Conservation (phyloP, 805 yeast genomes). For the Candida ipomoeae region DNA sequence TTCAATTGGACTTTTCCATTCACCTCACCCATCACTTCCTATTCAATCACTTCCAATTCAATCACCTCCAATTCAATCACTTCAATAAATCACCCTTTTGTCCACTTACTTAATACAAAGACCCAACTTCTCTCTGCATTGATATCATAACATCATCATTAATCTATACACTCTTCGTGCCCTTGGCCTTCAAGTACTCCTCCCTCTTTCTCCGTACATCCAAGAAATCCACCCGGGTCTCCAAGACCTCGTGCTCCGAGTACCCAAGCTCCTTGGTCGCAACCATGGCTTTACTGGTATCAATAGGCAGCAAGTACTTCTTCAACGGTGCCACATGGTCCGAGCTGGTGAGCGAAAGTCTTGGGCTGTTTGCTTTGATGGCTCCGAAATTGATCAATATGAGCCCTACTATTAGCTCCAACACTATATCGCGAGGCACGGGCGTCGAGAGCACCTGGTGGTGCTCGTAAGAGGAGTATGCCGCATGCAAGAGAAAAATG, state of each 20-base stretch:
- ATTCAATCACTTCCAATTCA: no score
- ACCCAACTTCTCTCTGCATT: not conserved
- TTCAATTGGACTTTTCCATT: no score
- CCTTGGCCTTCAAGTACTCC: conserved; percentile 28
- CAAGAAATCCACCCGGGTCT: conserved; percentile 49
- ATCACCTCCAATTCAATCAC: no score
- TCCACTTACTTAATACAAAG: no score
- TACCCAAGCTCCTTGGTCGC: conserved; percentile 46
- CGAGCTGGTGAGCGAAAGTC: conserved; percentile 17
- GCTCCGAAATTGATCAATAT: conserved; percentile 39
- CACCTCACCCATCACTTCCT: no score
- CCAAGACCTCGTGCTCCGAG: conserved; percentile 44
- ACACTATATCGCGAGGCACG: conserved; percentile 44
- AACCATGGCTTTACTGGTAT: conserved; percentile 42
- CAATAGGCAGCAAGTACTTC: conserved; percentile 43
- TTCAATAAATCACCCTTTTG: no score
- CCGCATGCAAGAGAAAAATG: conserved; percentile 42
- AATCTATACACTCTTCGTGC: not conserved
- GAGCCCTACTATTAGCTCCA: conserved; percentile 51
- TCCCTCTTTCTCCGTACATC: conserved; percentile 45
- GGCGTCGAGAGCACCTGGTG: conserved; percentile 30
- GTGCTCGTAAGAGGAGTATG: conserved; percentile 52
- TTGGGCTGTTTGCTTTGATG: conserved; percentile 21
- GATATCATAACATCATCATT: not conserved
- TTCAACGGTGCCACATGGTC: conserved; percentile 26